Evolutionary conservation across 1,284 basidiomycete genomes (phyloP).

Genomic region (Ceratorhiza oryzae-sativae): DNA sequence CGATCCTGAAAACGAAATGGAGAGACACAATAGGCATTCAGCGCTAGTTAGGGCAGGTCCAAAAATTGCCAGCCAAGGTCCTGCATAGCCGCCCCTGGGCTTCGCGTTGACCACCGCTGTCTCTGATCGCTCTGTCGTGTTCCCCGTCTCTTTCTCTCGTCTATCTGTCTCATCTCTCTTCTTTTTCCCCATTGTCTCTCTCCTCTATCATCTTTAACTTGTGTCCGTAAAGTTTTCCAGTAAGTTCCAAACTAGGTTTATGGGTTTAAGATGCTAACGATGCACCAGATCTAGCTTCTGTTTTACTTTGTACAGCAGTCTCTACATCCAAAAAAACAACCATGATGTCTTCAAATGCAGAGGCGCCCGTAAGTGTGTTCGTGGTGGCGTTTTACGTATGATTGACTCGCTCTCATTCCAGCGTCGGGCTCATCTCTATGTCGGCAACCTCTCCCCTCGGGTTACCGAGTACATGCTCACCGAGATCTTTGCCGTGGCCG

Average conservation of each 20-base stretch:
- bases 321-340: slow-evolving; percentile 33
- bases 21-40: not conserved
- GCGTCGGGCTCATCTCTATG: slow-evolving; percentile 88
- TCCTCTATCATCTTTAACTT: slow-evolving; percentile 37
- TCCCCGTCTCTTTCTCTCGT: slow-evolving; percentile 56
- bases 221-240: slow-evolving; percentile 38
- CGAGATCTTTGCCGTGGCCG: slow-evolving; percentile 95
- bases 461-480: slow-evolving; percentile 95
- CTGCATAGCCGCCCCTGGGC: slow-evolving; percentile 28
- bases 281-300: slow-evolving; percentile 33
- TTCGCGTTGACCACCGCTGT: slow-evolving; percentile 56
- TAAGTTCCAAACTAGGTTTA: slow-evolving; percentile 26
- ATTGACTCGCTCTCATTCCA: slow-evolving; percentile 44
- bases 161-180: slow-evolving; percentile 53
- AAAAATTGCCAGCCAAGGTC: slow-evolving; percentile 26
- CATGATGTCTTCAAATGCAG: slow-evolving; percentile 56
- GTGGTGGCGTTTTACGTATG: not conserved
- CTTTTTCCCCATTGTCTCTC: slow-evolving; percentile 53
- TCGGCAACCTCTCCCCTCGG: slow-evolving; percentile 93
- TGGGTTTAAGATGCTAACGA: slow-evolving; percentile 33
- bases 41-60: slow-evolving; percentile 31
- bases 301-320: slow-evolving; percentile 38
- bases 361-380: slow-evolving; percentile 68
- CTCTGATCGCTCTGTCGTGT: slow-evolving; percentile 55
- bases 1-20: slow-evolving; percentile 23